These are phyloP conservation scores for Eurotiales sp. DNA, from an alignment of 2,329 filamentous ascomycete genomes.

Conservation along the genomic window DNA sequence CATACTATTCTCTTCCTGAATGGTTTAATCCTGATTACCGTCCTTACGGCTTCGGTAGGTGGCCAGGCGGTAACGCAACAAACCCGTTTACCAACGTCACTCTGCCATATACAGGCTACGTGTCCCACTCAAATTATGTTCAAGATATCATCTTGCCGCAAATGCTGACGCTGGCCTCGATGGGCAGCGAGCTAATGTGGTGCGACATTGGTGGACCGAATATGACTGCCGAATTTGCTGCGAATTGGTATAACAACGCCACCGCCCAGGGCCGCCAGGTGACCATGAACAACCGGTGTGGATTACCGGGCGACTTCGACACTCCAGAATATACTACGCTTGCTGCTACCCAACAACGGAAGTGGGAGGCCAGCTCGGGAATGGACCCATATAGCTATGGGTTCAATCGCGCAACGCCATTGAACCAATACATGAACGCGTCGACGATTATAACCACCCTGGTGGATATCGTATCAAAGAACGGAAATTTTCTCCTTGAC, in stretches of 20 bases:
- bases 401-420: conserved; percentile 55
- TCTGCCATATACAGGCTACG: conserved; percentile 43
- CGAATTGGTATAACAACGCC: conserved; percentile 41
- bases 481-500: conserved; percentile 56
- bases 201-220: conserved; percentile 47
- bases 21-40: conserved; percentile 46
- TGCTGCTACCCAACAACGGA: conserved; percentile 48
- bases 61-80: conserved; percentile 38
- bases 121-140: conserved; percentile 40
- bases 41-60: conserved; percentile 29
- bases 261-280: conserved; percentile 46
- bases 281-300: conserved; percentile 56
- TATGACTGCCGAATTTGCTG: conserved; percentile 39
- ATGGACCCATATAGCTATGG: conserved; percentile 61
- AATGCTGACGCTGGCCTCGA: conserved; percentile 44
- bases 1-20: conserved; percentile 46
- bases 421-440: conserved; percentile 51
- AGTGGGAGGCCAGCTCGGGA: conserved; percentile 59
- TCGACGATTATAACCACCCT: conserved; percentile 46
- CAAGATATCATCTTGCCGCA: conserved; percentile 41
- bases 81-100: conserved; percentile 45
- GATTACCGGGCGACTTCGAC: conserved; percentile 55
- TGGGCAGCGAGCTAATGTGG: conserved; percentile 45
- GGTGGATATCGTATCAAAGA: conserved; percentile 53
- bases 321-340: conserved; percentile 57